Evolutionary conservation across 805 yeast species (phyloP).

Genomic region (Cyberlindnera nakhonratchasimensis): DNA sequence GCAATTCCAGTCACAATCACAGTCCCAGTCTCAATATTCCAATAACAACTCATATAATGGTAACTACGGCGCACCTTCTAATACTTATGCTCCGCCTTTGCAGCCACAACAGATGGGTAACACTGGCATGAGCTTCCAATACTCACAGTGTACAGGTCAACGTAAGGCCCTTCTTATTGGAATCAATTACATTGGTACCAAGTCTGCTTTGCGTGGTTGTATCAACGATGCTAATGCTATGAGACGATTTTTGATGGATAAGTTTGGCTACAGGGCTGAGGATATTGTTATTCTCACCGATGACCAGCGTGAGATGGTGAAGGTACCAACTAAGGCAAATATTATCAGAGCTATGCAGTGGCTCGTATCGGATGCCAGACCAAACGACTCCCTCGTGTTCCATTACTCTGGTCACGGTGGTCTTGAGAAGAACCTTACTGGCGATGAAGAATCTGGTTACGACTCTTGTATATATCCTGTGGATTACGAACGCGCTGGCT

Average conservation of each 20-base stretch:
- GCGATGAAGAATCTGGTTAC: conserved; percentile 61
- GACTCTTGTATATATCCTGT: conserved; percentile 63
- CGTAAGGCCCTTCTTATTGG: conserved; percentile 68
- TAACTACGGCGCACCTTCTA: conserved; percentile 17
- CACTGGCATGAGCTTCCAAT: conserved; percentile 31
- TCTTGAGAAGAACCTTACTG: conserved; percentile 52
- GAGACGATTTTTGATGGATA: conserved; percentile 32
- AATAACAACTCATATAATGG: conserved; percentile 1
- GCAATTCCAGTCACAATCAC: not conserved
- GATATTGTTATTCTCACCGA: conserved; percentile 50
- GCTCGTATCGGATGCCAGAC: conserved; percentile 60
- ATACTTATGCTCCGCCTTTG: conserved; percentile 18
- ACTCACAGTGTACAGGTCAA: conserved; percentile 59
- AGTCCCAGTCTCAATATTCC: conserved; percentile 6
- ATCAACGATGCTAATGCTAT: conserved; percentile 62
- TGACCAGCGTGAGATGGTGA: conserved; percentile 35
- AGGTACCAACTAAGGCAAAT: conserved; percentile 59
- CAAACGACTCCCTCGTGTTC: conserved; percentile 63
- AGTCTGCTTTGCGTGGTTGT: conserved; percentile 58
- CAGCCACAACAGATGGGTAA: conserved; percentile 21
- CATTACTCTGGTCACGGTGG: conserved; percentile 81
- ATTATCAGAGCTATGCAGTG: conserved; percentile 69
- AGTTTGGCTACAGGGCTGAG: conserved; percentile 23
- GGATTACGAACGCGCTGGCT: conserved; percentile 59
- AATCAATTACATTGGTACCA: conserved; percentile 60